Conservation (phyloP, 371 early-diverging fungal species). For the Mucor plumbeus region DNA sequence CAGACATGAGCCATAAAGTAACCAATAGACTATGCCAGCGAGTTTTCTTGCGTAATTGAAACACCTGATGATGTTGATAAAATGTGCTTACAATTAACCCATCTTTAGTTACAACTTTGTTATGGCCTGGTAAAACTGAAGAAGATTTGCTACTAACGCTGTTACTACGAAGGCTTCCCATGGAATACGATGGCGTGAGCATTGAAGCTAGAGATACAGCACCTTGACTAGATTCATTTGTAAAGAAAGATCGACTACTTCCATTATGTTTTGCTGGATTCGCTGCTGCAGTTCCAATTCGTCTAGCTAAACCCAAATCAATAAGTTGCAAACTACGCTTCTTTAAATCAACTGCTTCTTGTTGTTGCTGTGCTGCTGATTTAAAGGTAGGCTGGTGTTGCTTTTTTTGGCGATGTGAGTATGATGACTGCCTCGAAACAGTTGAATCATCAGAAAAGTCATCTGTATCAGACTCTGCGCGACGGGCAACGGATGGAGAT, state of each 20-base stretch:
- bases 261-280: slow-evolving; percentile 2
- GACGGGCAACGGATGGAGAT: not conserved
- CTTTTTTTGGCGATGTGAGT: slow-evolving; percentile 1
- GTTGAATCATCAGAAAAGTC: slow-evolving; percentile 15
- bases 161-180: slow-evolving; percentile 23
- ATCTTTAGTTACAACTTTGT: slow-evolving; percentile 10
- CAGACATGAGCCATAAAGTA: slow-evolving; percentile 63
- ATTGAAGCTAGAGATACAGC: slow-evolving; percentile 24
- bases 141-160: slow-evolving; percentile 19
- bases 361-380: not conserved
- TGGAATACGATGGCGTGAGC: slow-evolving; percentile 21
- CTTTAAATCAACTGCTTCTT: slow-evolving; percentile 8
- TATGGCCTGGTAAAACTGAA: not conserved
- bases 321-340: slow-evolving; percentile 20
- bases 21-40: slow-evolving; percentile 38
- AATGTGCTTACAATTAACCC: slow-evolving; percentile 19
- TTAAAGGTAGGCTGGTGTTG: slow-evolving; percentile 1
- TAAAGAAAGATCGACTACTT: not conserved
- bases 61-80: slow-evolving; percentile 23
- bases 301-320: slow-evolving; percentile 19
- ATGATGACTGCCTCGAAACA: slow-evolving; percentile 5
- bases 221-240: not conserved
- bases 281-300: slow-evolving; percentile 18
- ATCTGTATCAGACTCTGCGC: slow-evolving; percentile 18
- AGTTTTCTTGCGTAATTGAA: slow-evolving; percentile 28